A percentile compares a stretch with the other conserved stretches of the same genome.
Evolutionary conservation across 768 basidiomycete genomes (phyloP).

Genomic region (Tulasnella sp.): DNA sequence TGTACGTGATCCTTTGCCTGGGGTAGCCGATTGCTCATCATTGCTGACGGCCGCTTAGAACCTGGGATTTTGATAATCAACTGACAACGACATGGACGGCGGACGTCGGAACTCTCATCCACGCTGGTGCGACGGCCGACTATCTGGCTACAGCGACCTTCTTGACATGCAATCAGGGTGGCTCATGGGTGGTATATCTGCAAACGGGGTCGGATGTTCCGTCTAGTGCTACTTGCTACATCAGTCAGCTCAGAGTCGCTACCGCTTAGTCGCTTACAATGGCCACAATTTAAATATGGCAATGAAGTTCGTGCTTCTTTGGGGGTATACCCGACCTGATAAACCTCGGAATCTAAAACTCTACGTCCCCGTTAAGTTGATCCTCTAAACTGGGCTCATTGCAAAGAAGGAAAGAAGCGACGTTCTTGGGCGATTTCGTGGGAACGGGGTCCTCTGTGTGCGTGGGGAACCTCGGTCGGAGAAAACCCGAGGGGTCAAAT

Average conservation of each 20-base stretch:
- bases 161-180: not conserved
- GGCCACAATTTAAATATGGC: not conserved
- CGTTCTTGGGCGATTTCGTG: not conserved
- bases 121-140: not conserved
- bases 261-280: not conserved
- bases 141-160: not conserved
- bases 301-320: not conserved
- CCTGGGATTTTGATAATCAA: slow-evolving; percentile 4
- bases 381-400: not conserved
- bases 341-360: not conserved
- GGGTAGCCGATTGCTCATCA: too few relatives aligned
- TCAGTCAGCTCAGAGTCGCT: not conserved
- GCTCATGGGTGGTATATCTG: not conserved
- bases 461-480: too few relatives aligned
- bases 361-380: not conserved
- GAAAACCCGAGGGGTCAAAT: too few relatives aligned
- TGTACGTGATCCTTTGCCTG: not conserved
- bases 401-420: not conserved
- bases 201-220: slow-evolving; percentile 1
- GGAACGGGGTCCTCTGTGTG: too few relatives aligned
- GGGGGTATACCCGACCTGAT: not conserved
- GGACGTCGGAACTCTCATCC: not conserved
- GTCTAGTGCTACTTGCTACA: not conserved
- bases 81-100: not conserved
- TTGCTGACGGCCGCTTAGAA: not conserved